Evolutionary conservation across 1,139 yeast genomes (phyloP).

Genomic region (Blastobotrys proliferans): DNA sequence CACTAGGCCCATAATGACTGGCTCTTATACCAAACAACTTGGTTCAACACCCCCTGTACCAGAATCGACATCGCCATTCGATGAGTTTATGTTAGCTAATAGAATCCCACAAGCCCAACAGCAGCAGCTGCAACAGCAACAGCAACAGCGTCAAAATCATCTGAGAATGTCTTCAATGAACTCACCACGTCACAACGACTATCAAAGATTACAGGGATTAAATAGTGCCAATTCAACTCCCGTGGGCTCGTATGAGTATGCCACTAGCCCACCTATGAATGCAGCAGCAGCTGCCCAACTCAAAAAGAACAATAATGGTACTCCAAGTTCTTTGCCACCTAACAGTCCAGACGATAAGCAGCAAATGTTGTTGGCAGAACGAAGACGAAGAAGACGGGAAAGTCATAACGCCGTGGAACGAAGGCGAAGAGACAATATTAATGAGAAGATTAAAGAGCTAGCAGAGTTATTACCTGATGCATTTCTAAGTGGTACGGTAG

Average conservation of each 20-base stretch:
- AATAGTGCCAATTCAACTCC: constrained; percentile 24
- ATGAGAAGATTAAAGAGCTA: constrained; percentile 82
- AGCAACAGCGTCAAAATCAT: constrained; percentile 13
- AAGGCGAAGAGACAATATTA: constrained; percentile 81
- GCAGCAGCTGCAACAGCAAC: constrained; percentile 15
- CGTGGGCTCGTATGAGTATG: constrained; percentile 25
- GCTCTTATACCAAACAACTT: constrained; percentile 3
- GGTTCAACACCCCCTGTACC: constrained; percentile 31
- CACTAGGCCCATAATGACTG: constrained; percentile 9
- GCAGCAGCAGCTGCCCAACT: constrained; percentile 3
- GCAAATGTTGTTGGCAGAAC: constrained; percentile 27
- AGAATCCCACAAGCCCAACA: constrained; percentile 12
- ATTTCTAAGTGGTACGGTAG: constrained; percentile 40
- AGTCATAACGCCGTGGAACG: constrained; percentile 48
- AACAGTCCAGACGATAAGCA: constrained; percentile 19
- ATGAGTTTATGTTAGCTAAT: constrained; percentile 26
- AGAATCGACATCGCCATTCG: constrained; percentile 32
- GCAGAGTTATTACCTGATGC: constrained; percentile 63
- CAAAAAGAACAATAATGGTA: constrained; percentile 1
- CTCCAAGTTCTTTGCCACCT: constrained; percentile 15
- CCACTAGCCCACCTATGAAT: constrained; percentile 15
- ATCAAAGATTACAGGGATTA: constrained; percentile 16
- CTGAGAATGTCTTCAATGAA: constrained; percentile 6
- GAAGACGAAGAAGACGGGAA: constrained; percentile 43
- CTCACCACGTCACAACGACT: constrained; percentile 19